phyloP scores from a whole-genome alignment of 1,284 basidiomycete species.

The Ganoderma leucocontextum region DNA sequence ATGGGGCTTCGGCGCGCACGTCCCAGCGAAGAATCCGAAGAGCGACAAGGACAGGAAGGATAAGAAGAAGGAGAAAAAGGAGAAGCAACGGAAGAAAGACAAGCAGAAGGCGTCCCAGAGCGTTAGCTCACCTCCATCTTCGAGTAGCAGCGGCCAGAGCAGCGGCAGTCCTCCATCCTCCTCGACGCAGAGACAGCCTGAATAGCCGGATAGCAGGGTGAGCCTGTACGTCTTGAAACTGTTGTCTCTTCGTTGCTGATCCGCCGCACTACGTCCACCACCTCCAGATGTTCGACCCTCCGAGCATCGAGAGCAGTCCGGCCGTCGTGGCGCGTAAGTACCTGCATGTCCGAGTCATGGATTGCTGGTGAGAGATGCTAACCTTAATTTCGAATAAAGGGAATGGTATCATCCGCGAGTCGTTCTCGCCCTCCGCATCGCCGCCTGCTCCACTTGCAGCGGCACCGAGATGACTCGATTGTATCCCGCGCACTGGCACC shows the following conservation, averaged over 20 bases:
- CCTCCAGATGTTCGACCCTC: too few species aligned
- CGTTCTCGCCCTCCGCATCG: too few species aligned
- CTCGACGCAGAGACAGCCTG: neutral
- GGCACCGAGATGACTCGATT: neutral
- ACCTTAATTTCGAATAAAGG: neutral
- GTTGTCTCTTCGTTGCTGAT: neutral
- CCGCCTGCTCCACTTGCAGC: neutral
- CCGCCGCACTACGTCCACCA: neutral
- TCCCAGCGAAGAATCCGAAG: neutral
- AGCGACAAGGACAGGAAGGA: slow-evolving; percentile 1
- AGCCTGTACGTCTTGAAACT: neutral
- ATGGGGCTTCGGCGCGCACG: neutral
- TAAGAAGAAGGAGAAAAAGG: neutral
- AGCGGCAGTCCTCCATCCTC: neutral
- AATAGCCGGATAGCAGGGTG: neutral
- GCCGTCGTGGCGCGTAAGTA: neutral
- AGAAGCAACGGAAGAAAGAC: neutral
- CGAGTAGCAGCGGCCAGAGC: neutral
- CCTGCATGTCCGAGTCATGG: neutral
- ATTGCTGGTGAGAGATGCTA: neutral
- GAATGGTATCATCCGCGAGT: neutral
- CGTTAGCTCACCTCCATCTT: neutral
- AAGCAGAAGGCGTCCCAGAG: neutral
- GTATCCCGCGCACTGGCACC: neutral
- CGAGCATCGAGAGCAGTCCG: neutral